Evolutionary conservation across 108 stramenopile species (phyloP).

Genomic region (Cyclostephanos tholiformis): DNA sequence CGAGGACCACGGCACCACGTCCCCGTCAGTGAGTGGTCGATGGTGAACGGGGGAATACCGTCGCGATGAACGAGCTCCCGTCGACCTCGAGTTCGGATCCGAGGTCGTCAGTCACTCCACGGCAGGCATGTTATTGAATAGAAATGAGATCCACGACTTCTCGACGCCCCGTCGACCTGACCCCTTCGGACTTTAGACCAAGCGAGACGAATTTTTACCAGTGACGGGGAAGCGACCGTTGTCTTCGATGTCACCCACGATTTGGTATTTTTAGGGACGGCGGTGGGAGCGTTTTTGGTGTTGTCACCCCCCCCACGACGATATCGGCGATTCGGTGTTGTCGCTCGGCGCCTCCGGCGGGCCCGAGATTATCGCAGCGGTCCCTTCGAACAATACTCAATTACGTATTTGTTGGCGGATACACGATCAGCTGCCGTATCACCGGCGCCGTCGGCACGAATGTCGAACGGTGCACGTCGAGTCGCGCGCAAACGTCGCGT

Average conservation of each 20-base stretch:
- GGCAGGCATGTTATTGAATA: slow-evolving; percentile 78
- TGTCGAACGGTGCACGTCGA: too few relatives aligned
- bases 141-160: slow-evolving; percentile 72
- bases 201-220: slow-evolving; percentile 72
- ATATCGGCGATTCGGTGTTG: slow-evolving; percentile 48
- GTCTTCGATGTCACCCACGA: slow-evolving; percentile 84
- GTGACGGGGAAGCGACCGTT: slow-evolving; percentile 75
- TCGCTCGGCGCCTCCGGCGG: slow-evolving; percentile 78
- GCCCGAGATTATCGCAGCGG: slow-evolving; percentile 81
- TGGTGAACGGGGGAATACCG: slow-evolving; percentile 73
- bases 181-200: slow-evolving; percentile 66
- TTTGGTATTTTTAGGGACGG: slow-evolving; percentile 59
- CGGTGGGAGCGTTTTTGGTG: too few relatives aligned
- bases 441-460: slow-evolving; percentile 51
- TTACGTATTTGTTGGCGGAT: slow-evolving; percentile 64
- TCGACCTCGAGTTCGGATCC: slow-evolving; percentile 74
- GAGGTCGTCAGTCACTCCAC: slow-evolving; percentile 63
- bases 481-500: slow-evolving; percentile 54
- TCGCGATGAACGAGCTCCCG: slow-evolving; percentile 70
- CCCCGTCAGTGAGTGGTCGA: slow-evolving; percentile 80
- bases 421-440: slow-evolving; percentile 80
- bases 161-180: slow-evolving; percentile 67
- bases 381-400: slow-evolving; percentile 75
- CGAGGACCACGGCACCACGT: slow-evolving; percentile 82
- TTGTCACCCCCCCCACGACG: not conserved